These are phyloP conservation scores for Salix suchowensis DNA, from an alignment of 345 rosid genomes.

Conservation along the genomic window DNA sequence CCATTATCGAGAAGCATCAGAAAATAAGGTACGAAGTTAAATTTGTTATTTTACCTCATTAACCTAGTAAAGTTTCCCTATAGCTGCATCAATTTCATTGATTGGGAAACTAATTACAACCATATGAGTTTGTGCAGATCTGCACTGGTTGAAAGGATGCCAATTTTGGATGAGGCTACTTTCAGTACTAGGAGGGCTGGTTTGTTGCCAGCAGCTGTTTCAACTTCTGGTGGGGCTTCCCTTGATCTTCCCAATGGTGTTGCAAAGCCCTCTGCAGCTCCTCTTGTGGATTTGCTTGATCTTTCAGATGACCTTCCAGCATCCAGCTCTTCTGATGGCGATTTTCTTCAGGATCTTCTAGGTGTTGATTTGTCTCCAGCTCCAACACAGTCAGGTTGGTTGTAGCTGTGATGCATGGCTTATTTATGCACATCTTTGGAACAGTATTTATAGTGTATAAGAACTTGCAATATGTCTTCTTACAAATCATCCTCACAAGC, in stretches of 20 bases:
- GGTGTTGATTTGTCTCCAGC: conserved; percentile 68
- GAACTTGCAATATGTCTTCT: not conserved
- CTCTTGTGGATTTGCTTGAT: conserved; percentile 83
- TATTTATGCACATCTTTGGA: conserved; percentile 2
- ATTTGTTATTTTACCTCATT: conserved; percentile 4
- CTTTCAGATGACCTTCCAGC: conserved; percentile 77
- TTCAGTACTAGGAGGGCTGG: conserved; percentile 86
- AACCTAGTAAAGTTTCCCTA: conserved; percentile 3
- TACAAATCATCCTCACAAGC: not conserved
- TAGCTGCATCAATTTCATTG: conserved; percentile 8
- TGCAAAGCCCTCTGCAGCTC: conserved; percentile 64
- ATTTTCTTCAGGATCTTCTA: conserved; percentile 90
- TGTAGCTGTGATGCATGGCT: not conserved
- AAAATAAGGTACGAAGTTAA: conserved; percentile 55
- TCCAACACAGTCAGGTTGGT: conserved; percentile 60
- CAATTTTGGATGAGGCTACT: conserved; percentile 93
- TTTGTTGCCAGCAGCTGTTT: conserved; percentile 61
- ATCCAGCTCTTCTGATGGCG: conserved; percentile 72
- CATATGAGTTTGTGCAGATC: conserved; percentile 53
- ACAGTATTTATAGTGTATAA: not conserved
- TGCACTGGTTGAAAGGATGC: conserved; percentile 94
- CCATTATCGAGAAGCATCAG: conserved; percentile 82
- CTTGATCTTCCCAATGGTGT: conserved; percentile 85
- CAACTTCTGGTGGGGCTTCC: conserved; percentile 54
- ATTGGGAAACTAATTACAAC: conserved; percentile 11